Base-by-base conservation (phyloP, 805 yeast species). In the Starmerella kuoi region DNA sequence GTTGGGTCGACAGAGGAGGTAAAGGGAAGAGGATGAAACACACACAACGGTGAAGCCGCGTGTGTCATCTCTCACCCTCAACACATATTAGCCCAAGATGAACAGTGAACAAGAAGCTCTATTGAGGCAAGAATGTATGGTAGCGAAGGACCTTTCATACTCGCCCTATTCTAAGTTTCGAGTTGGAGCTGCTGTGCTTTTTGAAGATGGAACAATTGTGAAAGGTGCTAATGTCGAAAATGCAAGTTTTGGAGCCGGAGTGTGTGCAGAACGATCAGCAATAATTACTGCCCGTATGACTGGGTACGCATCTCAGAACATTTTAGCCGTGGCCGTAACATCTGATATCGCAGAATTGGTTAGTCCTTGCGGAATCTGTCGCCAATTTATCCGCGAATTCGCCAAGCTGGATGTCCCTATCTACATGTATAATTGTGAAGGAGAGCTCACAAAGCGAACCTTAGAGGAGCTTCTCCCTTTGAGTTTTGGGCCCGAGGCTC, bases 311-410 rank as follows among this genome's bases (percentile, higher is more conserved):
- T 28, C 4, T 26, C 18, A 31, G 12, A n/a, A 28, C 7, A 71
- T 79, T 56, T 65, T 62, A 45, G 83, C 81, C 1, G 63, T 84
- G 43, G 94, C 79, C 3, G 72, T 84, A 8, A 65, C 81, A 3
- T 70, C 82, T 19, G 87, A 79, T 55, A 55, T 57, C 1, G 70
- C 69, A 2, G 61, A 62, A 7, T 71, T 77, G 24, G 76, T 81
- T 9, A 67, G 87, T 8, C 98, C 98, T 0, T 88, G 98, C 59
- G 98, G 98, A 3, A 78, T 91, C 28, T 88, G 98, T 56, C 68
- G 98, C 41, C 98, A 88, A 61, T 73, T 80, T 54, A 74, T 88
- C 25, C 67, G 95, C 30, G 98, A 88, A 59, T 88, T 87, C 59
- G 73, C 77, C 0, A 55, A 59, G 6, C 31, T 46, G 15, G 65